Evolutionary conservation across 352 stramenopile species (phyloP).

Genomic region (Globisporangium nunn): DNA sequence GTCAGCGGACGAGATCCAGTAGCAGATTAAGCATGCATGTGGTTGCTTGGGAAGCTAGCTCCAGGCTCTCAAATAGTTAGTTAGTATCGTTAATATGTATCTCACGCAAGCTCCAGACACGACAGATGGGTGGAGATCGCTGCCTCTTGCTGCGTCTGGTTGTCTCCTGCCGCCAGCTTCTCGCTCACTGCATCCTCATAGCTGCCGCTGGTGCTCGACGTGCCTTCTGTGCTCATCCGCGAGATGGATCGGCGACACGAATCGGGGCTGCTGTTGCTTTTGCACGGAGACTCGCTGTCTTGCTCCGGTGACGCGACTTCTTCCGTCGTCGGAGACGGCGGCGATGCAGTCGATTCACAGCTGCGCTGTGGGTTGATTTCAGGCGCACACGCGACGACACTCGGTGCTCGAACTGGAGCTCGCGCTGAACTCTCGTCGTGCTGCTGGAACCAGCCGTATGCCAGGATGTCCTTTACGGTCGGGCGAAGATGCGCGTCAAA

Average conservation of each 20-base stretch:
- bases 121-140: conserved; percentile 20
- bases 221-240: conserved; percentile 38
- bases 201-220: conserved; percentile 53
- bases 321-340: not conserved
- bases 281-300: conserved; percentile 1
- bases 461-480: conserved; percentile 48
- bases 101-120: conserved; percentile 34
- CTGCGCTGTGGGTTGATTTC: conserved; percentile 1
- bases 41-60: not conserved
- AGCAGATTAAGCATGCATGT: too few relatives aligned
- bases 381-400: too few relatives aligned
- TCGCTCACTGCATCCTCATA: conserved; percentile 18
- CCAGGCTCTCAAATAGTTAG: too few relatives aligned
- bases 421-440: not conserved
- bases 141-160: conserved; percentile 15
- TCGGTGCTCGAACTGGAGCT: too few relatives aligned
- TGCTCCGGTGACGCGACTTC: not conserved
- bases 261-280: conserved; percentile 3
- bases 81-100: not conserved
- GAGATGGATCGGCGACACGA: conserved; percentile 34
- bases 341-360: not conserved
- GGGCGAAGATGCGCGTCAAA: conserved; percentile 53
- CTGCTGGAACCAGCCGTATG: conserved; percentile 51
- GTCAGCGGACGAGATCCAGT: not conserved
- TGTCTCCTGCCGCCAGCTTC: not conserved